Evolutionary conservation across 164 flowering plant genomes (phyloP), one percentile per base, ranked within the genome.

Genomic region (Warburgia ugandensis): DNA sequence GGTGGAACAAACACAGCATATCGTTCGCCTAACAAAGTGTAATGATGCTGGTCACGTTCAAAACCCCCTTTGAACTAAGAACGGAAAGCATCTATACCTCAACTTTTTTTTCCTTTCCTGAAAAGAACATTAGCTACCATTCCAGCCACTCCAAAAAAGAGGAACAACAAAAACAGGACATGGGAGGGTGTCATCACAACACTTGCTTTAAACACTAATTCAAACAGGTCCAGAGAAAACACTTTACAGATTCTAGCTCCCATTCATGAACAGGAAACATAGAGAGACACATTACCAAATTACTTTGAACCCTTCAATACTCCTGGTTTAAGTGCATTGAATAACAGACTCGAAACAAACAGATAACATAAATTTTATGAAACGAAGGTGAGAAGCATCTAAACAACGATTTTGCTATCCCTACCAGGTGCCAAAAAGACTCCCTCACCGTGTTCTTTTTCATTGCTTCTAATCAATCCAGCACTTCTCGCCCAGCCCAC

Each of bases 231-330:
- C 32, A 29, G 23, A 12, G 25, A 29, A 14, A 42, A 13, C 57
- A 42, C 48, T 53, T 22, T 42, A 53, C 57, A 53, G 39, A 53
- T 29, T 53, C 14, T 9, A 28, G 14, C 28, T 28, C 22, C 27
- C 25, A 8, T 26, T 29, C 22, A n/a, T 19, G 48, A 28, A 45
- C 20, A 12, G 29, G 13, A 11, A 45, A 45, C 49, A 6, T 32
- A 28, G 17, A 20, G 11, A 42, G 27, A 42, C 26, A 42, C 44
- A 14, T 20, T 4, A 30, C 22, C 21, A 30, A 53, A 53, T 53
- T 20, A 28, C 37, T 45, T 53, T 13, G 30, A 28, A 41, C 14
- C 31, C 37, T 53, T 23, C 21, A 29, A 41, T 37, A 21, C 57
- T 37, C 5, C 23, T 42, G 19, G 20, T n/a, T 8, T 13, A 19